Evolutionary conservation across 352 stramenopile genomes (phyloP), one percentile per base, ranked within the genome.

Genomic region (Globisporangium abappressorium): DNA sequence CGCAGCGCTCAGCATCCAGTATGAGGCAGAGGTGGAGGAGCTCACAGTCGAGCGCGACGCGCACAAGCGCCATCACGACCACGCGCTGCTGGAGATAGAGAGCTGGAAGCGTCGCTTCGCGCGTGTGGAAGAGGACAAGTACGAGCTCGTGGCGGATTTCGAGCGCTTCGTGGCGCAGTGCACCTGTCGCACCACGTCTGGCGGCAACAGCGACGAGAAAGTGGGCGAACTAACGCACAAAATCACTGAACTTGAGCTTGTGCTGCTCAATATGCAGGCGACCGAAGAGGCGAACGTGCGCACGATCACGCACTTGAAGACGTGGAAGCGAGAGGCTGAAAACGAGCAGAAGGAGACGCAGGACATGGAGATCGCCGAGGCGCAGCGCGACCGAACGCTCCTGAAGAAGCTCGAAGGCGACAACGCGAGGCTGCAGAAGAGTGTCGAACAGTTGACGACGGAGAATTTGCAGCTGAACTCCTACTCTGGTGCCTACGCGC

Each of bases 61-160:
- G 47, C 82, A 82, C 71, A 76, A 88, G 24, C 84, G 88, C 5
- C 86, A 80, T 54, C 76, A 85, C 38, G 77, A 90, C 51, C 74
- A 88, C n/a, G 74, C 78, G 14, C 71, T 85, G 43, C 78, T 86
- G 14, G 85, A 96, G 34, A 68, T 79, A 3, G 82, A 90, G 24
- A 85, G 79, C 57, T 94, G 86, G 81, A 88, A 82, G 69, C 82
- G 77, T 60, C 89, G 90, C 63, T 83, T 78, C 68, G 72, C 78
- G 51, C 79, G 75, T 30, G 54, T 85, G 3, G 80, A 91, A 53
- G 88, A 94, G 30, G 81, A 94, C 49, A 89, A 91, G 28, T 69
- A 77, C 56, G 77, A 85, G 51, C 65, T 93, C 28, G 73, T 72
- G 0, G 67, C 73, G 11, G 79, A 86, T 43, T 79, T 93, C 28